These are phyloP conservation scores for Suillus variegatus DNA, from an alignment of 768 basidiomycete genomes.

Conservation along the genomic window DNA sequence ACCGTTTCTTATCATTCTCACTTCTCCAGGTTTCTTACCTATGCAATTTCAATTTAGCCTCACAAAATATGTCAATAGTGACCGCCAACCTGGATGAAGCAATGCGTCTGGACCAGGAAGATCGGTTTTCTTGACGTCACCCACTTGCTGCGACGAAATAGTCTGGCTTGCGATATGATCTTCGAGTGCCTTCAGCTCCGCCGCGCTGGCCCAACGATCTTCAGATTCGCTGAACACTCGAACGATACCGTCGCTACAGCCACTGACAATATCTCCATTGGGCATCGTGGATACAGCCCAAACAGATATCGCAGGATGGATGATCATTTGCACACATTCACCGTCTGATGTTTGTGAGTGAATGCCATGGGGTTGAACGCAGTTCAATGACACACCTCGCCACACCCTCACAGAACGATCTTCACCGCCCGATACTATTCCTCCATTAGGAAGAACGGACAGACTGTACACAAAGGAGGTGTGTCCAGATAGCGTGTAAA, in stretches of 20 bases:
- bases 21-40: conserved; percentile 94
- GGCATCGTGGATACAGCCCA: conserved; percentile 90
- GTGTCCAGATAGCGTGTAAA: conserved; percentile 86
- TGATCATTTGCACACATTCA: conserved; percentile 84
- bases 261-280: conserved; percentile 91
- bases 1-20: conserved; percentile 85
- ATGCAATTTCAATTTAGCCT: conserved; percentile 12
- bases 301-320: conserved; percentile 95
- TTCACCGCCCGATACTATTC: conserved; percentile 89
- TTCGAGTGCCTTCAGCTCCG: conserved; percentile 69
- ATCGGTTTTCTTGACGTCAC: conserved; percentile 91
- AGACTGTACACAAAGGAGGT: conserved; percentile 96
- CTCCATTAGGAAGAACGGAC: conserved; percentile 77
- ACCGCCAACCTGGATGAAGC: conserved; percentile 59
- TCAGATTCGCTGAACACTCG: conserved; percentile 80
- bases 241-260: conserved; percentile 84
- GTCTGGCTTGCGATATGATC: conserved; percentile 75
- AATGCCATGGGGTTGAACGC: neutral
- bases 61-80: neutral
- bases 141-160: conserved; percentile 83
- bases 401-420: conserved; percentile 92
- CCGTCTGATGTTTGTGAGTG: conserved; percentile 55
- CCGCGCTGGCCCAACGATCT: conserved; percentile 71
- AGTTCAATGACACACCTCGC: conserved; percentile 57
- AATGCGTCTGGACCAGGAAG: conserved; percentile 87